A percentile compares a stretch with the other conserved stretches of the same genome.
phyloP scores from a whole-genome alignment of 257 asterid genomes.

The Lantana camara region DNA sequence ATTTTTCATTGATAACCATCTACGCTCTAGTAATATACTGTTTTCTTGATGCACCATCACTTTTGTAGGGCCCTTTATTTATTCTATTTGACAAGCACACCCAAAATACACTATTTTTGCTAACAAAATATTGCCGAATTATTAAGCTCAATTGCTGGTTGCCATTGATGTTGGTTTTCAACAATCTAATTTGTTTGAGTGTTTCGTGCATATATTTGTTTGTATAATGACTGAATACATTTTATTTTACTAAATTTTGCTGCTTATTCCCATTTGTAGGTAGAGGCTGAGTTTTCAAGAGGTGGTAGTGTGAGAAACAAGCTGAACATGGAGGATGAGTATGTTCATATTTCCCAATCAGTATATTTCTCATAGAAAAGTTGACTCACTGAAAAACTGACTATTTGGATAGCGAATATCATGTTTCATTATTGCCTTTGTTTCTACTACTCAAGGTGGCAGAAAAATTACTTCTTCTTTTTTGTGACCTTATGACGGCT shows the following conservation, averaged over 20 bases:
- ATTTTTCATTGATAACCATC: slow-evolving; percentile 20
- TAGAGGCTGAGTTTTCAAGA: slow-evolving; percentile 71
- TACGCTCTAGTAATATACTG: slow-evolving; percentile 17
- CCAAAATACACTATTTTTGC: background rate
- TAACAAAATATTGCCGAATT: background rate
- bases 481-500: slow-evolving; percentile 6
- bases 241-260: slow-evolving; percentile 16
- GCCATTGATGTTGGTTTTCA: slow-evolving; percentile 17
- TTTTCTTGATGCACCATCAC: slow-evolving; percentile 7
- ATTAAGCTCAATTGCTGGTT: slow-evolving; percentile 6
- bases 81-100: background rate
- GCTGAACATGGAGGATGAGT: slow-evolving; percentile 81
- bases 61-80: slow-evolving; percentile 7
- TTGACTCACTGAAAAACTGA: background rate
- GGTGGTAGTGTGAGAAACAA: slow-evolving; percentile 67
- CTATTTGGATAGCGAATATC: slow-evolving; percentile 12
- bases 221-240: background rate
- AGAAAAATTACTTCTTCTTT: slow-evolving; percentile 10
- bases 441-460: slow-evolving; percentile 11
- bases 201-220: slow-evolving; percentile 8
- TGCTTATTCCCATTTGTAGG: slow-evolving; percentile 51
- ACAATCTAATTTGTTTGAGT: slow-evolving; percentile 17
- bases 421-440: slow-evolving; percentile 6
- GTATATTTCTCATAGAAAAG: slow-evolving; percentile 14
- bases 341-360: slow-evolving; percentile 40